Conservation (phyloP, 1,284 basidiomycete genomes). For the Austropuccinia psidii region DNA sequence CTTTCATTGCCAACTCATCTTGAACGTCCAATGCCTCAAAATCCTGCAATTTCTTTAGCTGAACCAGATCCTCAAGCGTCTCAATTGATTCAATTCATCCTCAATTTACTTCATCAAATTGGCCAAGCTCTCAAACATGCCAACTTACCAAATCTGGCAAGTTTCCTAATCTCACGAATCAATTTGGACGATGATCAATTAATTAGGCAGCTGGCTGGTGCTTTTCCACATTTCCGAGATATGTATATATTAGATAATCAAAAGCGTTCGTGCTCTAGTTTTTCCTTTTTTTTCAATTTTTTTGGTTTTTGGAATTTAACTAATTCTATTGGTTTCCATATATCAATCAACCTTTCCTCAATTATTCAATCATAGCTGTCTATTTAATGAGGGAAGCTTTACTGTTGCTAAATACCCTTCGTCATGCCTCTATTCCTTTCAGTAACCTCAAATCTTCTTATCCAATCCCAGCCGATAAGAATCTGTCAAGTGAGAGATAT, state of each 20-base stretch:
- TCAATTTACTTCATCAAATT: slow-evolving; percentile 18
- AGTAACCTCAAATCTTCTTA: slow-evolving; percentile 7
- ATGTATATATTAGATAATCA: slow-evolving; percentile 29
- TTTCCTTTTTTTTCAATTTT: not conserved
- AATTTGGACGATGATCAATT: slow-evolving; percentile 23
- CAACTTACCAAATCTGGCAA: slow-evolving; percentile 17
- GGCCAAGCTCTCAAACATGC: slow-evolving; percentile 11
- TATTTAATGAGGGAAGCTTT: slow-evolving; percentile 23
- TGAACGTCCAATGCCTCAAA: slow-evolving; percentile 16
- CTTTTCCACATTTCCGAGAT: slow-evolving; percentile 24
- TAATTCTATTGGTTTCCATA: not conserved
- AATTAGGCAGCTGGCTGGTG: slow-evolving; percentile 1
- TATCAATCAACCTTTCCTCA: not conserved
- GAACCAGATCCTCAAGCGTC: slow-evolving; percentile 10
- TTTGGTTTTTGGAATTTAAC: not conserved
- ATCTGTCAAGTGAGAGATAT: slow-evolving; percentile 15
- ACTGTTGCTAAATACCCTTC: slow-evolving; percentile 16
- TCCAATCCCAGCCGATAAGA: slow-evolving; percentile 28
- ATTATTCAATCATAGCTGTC: not conserved
- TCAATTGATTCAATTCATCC: slow-evolving; percentile 2
- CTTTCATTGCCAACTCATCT: slow-evolving; percentile 26
- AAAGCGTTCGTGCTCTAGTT: not conserved
- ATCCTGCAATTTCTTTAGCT: slow-evolving; percentile 8
- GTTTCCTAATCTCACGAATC: slow-evolving; percentile 16
- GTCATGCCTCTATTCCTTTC: slow-evolving; percentile 7